phyloP scores from a whole-genome alignment of 2,329 filamentous ascomycete species.

The Clarireedia paspali region DNA sequence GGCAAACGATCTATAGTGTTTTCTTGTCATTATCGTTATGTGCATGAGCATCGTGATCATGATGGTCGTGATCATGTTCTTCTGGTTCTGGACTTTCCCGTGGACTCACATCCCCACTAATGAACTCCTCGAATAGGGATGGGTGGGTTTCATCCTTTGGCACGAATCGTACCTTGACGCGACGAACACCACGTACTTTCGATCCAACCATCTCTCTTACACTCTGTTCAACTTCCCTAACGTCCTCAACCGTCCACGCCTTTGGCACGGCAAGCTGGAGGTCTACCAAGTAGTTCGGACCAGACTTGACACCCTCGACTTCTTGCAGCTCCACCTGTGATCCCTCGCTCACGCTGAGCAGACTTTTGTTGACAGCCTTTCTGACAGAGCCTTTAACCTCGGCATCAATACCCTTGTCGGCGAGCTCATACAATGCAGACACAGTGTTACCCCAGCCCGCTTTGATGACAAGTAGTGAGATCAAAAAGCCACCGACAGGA shows the following conservation, averaged over 20 bases:
- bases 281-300: conserved; percentile 92
- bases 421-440: conserved; percentile 75
- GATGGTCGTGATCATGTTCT: conserved; percentile 39
- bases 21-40: conserved; percentile 29
- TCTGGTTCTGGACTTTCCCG: conserved; percentile 54
- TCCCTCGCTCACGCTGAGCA: conserved; percentile 46
- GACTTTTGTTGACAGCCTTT: conserved; percentile 53
- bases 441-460: conserved; percentile 83
- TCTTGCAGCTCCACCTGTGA: conserved; percentile 63
- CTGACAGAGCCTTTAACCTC: conserved; percentile 70
- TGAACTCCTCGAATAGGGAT: conserved; percentile 72
- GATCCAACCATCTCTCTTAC: conserved; percentile 66
- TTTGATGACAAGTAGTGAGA: conserved; percentile 87
- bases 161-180: conserved; percentile 78
- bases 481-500: conserved; percentile 84
- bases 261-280: conserved; percentile 76
- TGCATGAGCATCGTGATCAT: conserved; percentile 39
- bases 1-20: conserved; percentile 20
- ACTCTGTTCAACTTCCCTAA: conserved; percentile 61
- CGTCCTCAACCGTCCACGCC: conserved; percentile 66
- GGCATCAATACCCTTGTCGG: conserved; percentile 81
- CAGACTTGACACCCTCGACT: conserved; percentile 86
- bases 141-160: conserved; percentile 51
- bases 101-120: conserved; percentile 53
- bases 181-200: conserved; percentile 76